Base-by-base conservation (phyloP, 148 eudicot species). In the Cornus suecica region DNA sequence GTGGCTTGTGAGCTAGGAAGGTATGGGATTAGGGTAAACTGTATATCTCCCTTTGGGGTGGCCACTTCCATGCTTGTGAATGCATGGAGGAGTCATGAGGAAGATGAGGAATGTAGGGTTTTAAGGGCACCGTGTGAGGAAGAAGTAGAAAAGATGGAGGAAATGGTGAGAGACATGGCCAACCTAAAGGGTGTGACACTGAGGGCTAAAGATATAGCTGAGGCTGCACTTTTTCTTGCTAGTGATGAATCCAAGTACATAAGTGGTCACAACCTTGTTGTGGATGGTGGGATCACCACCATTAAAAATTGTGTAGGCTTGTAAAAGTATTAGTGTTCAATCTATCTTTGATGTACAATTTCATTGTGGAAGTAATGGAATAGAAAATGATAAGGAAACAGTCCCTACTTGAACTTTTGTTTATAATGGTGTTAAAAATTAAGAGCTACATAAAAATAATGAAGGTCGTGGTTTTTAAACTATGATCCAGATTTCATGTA, bases 221-320 rank as follows among this genome's bases (percentile, higher is more conserved):
- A 65, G 37, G 68, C 68, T 28, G 68, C 68, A 13, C 68, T 65
- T 65, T 65, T 14, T 29, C 68, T 65, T 65, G 68, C 68, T 29
- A 65, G 68, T 65, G 68, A 65, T 13, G 68, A 65, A 20, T 65
- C 68, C n/a, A 65, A 30, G 29, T 65, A 65, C 30, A 23, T 65
- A 11, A 65, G 68, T 65, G 68, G 68, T 16, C 68, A 65, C 30
- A 65, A 65, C 68, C 41, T 65, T 65, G 68, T 65, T 29, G 68
- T 65, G 68, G 68, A 65, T 65, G 68, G 68, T 64, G 68, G 68
- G 68, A 15, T 65, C 29, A 65, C 68, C 30, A 65, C 68, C 37
- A 27, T n/a, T 0, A 65, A 30, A 65, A 65, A 65, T 29, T 65
- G 37, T 65, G 68, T 65, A 13, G 68, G 68, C 5, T 65, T 65